These are phyloP conservation scores for Daldinia sp. DNA, from an alignment of 2,329 filamentous ascomycete genomes.

Conservation along the genomic window DNA sequence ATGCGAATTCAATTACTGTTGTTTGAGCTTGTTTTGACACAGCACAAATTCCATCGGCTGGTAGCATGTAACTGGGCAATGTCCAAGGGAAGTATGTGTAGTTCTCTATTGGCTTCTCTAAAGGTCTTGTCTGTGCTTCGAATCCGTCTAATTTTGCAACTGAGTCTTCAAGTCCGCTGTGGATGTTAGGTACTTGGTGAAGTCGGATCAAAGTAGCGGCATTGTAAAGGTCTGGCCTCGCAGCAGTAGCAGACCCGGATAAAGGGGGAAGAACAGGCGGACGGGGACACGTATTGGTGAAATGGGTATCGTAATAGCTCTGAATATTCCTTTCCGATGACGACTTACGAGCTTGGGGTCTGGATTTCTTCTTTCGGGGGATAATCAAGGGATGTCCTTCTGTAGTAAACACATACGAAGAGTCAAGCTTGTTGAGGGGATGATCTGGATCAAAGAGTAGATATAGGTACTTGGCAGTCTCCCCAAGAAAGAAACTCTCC, in stretches of 20 bases:
- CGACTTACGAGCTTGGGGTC: slow-evolving; percentile 45
- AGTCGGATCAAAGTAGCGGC: slow-evolving; percentile 87
- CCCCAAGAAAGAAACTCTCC: slow-evolving; percentile 98
- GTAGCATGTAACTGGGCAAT: slow-evolving; percentile 79
- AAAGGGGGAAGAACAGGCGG: slow-evolving; percentile 71
- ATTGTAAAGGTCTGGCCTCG: slow-evolving; percentile 85
- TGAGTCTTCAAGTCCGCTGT: slow-evolving; percentile 55
- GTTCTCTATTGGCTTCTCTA: slow-evolving; percentile 71
- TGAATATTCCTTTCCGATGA: slow-evolving; percentile 48
- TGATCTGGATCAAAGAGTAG: slow-evolving; percentile 88
- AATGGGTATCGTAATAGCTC: slow-evolving; percentile 59
- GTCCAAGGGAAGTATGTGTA: slow-evolving; percentile 96
- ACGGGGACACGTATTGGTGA: slow-evolving; percentile 74
- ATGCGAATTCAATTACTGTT: slow-evolving; percentile 74
- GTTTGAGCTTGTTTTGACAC: slow-evolving; percentile 77
- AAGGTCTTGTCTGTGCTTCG: slow-evolving; percentile 22
- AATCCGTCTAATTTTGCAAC: slow-evolving; percentile 29
- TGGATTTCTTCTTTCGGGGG: slow-evolving; percentile 62
- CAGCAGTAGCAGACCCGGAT: slow-evolving; percentile 82
- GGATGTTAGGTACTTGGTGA: slow-evolving; percentile 78
- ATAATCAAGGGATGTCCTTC: slow-evolving; percentile 95
- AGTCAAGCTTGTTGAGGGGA: slow-evolving; percentile 87
- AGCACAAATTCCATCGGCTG: slow-evolving; percentile 80
- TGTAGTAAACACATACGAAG: slow-evolving; percentile 92
- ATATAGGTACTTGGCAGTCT: slow-evolving; percentile 96